A percentile compares a stretch with the other conserved stretches of the same genome.
These are phyloP conservation scores for Ambrosia hybrid DNA, from an alignment of 140 eudicot genomes.

Conservation along the genomic window DNA sequence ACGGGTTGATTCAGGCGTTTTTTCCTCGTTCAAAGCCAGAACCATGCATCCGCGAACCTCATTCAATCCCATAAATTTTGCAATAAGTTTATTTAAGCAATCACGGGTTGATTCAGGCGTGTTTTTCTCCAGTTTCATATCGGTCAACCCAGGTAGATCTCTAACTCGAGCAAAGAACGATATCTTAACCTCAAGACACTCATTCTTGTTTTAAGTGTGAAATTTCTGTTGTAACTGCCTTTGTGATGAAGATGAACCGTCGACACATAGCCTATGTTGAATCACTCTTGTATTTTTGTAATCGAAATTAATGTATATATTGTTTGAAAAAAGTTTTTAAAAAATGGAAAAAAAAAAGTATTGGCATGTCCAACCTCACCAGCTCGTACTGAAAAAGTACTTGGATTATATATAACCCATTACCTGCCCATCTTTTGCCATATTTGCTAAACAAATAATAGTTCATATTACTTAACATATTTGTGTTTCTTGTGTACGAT, in stretches of 20 bases:
- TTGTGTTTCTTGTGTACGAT: too few species aligned
- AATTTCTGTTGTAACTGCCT: constrained; percentile 9
- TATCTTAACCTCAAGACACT: constrained; percentile 53
- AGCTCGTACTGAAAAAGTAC: too few species aligned
- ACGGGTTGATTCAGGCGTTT: constrained; percentile 54
- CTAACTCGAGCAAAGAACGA: constrained; percentile 90
- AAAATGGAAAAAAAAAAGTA: too few species aligned
- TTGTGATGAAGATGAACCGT: constrained; percentile 19
- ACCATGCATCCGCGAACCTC: constrained; percentile 90
- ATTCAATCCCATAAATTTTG: constrained; percentile 60
- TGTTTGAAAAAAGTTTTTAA: too few species aligned
- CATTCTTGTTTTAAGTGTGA: constrained; percentile 13
- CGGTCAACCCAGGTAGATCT: constrained; percentile 72
- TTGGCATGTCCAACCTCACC: too few species aligned
- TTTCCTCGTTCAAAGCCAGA: constrained; percentile 89
- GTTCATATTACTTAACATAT: too few species aligned
- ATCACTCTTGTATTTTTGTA: too few species aligned
- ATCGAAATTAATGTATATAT: too few species aligned
- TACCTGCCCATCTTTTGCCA: too few species aligned
- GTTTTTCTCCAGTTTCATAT: constrained; percentile 63
- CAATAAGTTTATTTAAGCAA: constrained; percentile 61
- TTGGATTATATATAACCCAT: too few species aligned
- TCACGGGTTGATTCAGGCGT: too few species aligned
- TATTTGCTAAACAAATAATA: too few species aligned
- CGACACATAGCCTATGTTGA: constrained; percentile 1